Base-by-base conservation (phyloP, 192 early-diverging fungal genomes). In the Coemansia sp. region DNA sequence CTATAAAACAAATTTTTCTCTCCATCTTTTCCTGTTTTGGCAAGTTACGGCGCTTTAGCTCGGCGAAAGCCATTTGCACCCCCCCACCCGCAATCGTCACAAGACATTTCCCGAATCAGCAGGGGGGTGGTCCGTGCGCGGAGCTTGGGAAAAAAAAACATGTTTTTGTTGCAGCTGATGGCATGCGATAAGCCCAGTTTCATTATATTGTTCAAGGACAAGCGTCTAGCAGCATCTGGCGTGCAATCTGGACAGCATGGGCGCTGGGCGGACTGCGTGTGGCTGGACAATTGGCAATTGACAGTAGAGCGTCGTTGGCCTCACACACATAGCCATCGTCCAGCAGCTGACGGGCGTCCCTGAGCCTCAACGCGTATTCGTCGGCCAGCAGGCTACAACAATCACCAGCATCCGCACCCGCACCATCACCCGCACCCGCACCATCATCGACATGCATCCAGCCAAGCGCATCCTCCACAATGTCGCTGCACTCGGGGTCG, bases 321-420 rank as follows among this genome's bases (percentile, higher is more conserved):
- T 69, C 66, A 28, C 44, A 50, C 11, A 49, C 33, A 30, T 62
- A 62, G 5, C 66, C 66, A 28, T 16, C 19, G 29, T 8, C 40
- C 12, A 52, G 22, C 25, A 69, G 66, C 5, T 5, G 22, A 5
- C 59, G 59, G 9, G 60, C 60, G 4, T 53, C 35, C 0, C 25
- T 23, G 28, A 69, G 58, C 47, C 29, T 29, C 6, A 25, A 27
- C 6, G 54, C 54, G 11, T 22, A 40, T 18, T 23, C 23, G 46
- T 19, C 42, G 1, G 55, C 35, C 11, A 38, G 11, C 30, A n/a
- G n/a, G n/a, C n/a, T n/a, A n/a, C n/a, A n/a, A n/a, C n/a, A n/a
- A n/a, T n/a, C n/a, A n/a, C n/a, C n/a, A n/a, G n/a, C n/a, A n/a
- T 24, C 30, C 0, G 2, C 24, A 4, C 7, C 38, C 33, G 16